Evolutionary conservation across 1,139 yeast species (phyloP).

Genomic region (Pichia sp.): DNA sequence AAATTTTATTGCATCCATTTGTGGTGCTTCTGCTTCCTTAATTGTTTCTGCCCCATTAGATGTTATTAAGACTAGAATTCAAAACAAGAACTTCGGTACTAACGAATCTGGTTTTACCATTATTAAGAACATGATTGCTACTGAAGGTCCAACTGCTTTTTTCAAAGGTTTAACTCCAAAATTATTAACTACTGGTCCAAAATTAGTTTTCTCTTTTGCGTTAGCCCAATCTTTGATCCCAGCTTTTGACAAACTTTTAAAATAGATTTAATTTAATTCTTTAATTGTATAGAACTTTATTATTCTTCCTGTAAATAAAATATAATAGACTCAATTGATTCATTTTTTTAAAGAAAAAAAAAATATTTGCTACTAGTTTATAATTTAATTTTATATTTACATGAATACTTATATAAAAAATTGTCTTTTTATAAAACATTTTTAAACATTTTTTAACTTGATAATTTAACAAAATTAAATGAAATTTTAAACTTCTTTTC

Average conservation of each 20-base stretch:
- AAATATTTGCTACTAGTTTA: too few relatives aligned
- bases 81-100: slow-evolving; percentile 90
- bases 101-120: slow-evolving; percentile 92
- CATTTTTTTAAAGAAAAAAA: not conserved
- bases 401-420: not conserved
- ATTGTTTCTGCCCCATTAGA: slow-evolving; percentile 97
- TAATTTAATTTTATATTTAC: not conserved
- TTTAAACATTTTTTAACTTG: too few relatives aligned
- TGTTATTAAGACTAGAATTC: slow-evolving; percentile 97
- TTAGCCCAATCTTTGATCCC: slow-evolving; percentile 95
- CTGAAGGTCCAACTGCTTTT: slow-evolving; percentile 85
- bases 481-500: not conserved
- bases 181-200: slow-evolving; percentile 95
- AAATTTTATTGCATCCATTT: slow-evolving; percentile 91
- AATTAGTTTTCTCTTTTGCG: slow-evolving; percentile 93
- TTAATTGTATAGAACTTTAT: not conserved
- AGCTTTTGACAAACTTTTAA: slow-evolving; percentile 63
- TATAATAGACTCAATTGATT: not conserved
- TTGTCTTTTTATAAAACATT: not conserved
- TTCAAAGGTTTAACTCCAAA: slow-evolving; percentile 97
- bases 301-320: not conserved
- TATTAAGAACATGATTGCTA: slow-evolving; percentile 84
- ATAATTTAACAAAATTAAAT: not conserved
- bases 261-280: slow-evolving; percentile 3
- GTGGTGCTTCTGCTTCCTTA: slow-evolving; percentile 96